These are phyloP conservation scores for Phytophthora vignae DNA, from an alignment of 352 stramenopile species.

Conservation along the genomic window DNA sequence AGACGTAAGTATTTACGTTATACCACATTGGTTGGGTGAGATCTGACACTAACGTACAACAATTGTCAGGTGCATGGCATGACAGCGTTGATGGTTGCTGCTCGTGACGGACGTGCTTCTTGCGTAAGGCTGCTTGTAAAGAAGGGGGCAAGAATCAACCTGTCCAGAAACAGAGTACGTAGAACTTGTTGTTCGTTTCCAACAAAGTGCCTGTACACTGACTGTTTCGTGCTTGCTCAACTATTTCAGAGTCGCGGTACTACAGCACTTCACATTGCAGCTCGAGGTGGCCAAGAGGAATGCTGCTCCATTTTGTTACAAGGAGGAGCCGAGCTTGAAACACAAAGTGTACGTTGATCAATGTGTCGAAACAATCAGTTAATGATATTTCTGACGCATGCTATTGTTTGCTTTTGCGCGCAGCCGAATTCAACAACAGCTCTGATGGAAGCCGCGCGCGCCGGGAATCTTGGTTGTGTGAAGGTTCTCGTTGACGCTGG, in stretches of 20 bases:
- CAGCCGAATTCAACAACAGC: constrained; percentile 89
- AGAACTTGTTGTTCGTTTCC: neutral
- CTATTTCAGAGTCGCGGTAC: constrained; percentile 73
- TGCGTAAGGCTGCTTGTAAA: constrained; percentile 81
- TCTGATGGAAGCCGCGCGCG: constrained; percentile 87
- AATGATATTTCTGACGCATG: neutral
- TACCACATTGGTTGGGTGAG: neutral
- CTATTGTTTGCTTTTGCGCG: neutral
- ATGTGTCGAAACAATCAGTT: neutral
- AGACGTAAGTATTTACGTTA: constrained; percentile 56
- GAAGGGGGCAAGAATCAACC: constrained; percentile 83
- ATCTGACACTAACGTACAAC: constrained; percentile 15
- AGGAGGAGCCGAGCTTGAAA: constrained; percentile 74
- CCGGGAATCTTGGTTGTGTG: constrained; percentile 80
- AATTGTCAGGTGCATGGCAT: constrained; percentile 77
- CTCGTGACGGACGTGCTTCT: constrained; percentile 65
- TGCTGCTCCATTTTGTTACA: constrained; percentile 77
- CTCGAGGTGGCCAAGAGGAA: constrained; percentile 77
- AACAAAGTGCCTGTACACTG: constrained; percentile 13
- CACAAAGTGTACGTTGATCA: constrained; percentile 67
- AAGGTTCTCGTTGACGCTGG: constrained; percentile 74
- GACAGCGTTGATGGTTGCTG: constrained; percentile 85
- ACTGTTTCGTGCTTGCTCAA: neutral
- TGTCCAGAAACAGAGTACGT: constrained; percentile 84
- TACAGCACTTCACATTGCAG: constrained; percentile 84